A percentile compares a stretch with the other conserved stretches of the same genome.
These are phyloP conservation scores for Fusarium sp. DNA, from an alignment of 2,329 filamentous ascomycete species.

Conservation along the genomic window DNA sequence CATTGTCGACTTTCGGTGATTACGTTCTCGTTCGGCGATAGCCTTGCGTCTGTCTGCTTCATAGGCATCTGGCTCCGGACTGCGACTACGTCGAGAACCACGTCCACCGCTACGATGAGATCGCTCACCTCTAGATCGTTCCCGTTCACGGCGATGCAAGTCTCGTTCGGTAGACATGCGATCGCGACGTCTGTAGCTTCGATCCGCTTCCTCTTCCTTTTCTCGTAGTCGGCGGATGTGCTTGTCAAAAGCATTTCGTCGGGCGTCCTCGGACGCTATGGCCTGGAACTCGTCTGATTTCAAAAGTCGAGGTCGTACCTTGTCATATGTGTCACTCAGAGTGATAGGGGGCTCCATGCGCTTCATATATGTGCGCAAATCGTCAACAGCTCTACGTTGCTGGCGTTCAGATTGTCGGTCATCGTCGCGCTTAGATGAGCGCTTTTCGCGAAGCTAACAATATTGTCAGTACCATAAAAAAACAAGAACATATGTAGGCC, in stretches of 20 bases:
- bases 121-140: slow-evolving; percentile 72
- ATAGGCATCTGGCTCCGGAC: slow-evolving; percentile 93
- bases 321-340: slow-evolving; percentile 87
- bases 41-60: slow-evolving; percentile 95
- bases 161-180: slow-evolving; percentile 68
- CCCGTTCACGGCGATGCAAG: slow-evolving; percentile 74
- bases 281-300: slow-evolving; percentile 88
- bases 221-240: slow-evolving; percentile 91
- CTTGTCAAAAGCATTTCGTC: slow-evolving; percentile 90
- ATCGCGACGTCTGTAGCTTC: slow-evolving; percentile 71
- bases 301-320: slow-evolving; percentile 84
- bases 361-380: slow-evolving; percentile 88
- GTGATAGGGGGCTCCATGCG: slow-evolving; percentile 88
- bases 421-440: slow-evolving; percentile 83
- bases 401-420: slow-evolving; percentile 88
- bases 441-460: slow-evolving; percentile 84
- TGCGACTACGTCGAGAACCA: slow-evolving; percentile 79
- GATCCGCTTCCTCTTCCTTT: slow-evolving; percentile 87
- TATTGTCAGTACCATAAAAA: slow-evolving; percentile 12
- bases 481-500: background rate
- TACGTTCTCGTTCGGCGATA: slow-evolving; percentile 92
- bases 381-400: slow-evolving; percentile 87
- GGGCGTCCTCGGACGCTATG: slow-evolving; percentile 85
- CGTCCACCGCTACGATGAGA: slow-evolving; percentile 72
- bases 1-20: slow-evolving; percentile 86